Percentiles rank a stretch among this genome's conserved stretches.
These are phyloP conservation scores for Rhizopus delemar DNA, from an alignment of 371 early-diverging fungal genomes.

Conservation along the genomic window DNA sequence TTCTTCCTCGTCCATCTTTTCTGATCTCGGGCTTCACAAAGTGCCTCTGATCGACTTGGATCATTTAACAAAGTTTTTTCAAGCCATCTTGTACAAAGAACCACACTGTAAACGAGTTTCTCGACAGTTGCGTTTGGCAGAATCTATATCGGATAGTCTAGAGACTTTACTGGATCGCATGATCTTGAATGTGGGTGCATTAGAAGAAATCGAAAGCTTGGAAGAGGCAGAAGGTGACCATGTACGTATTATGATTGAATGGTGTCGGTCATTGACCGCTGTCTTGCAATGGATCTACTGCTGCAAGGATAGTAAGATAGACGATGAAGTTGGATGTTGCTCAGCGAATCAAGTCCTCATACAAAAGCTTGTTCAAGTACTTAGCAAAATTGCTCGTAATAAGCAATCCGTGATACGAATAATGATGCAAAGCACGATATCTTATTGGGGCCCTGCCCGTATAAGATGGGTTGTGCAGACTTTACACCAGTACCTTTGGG, in stretches of 20 bases:
- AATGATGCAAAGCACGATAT: slow-evolving; percentile 14
- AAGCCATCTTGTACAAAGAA: slow-evolving; percentile 10
- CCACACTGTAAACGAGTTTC: not conserved
- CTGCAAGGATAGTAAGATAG: slow-evolving; percentile 13
- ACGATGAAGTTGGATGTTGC: slow-evolving; percentile 13
- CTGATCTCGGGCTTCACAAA: not conserved
- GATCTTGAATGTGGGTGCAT: slow-evolving; percentile 31
- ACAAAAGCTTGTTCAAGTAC: slow-evolving; percentile 39
- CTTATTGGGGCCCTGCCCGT: slow-evolving; percentile 20
- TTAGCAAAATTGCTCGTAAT: slow-evolving; percentile 28
- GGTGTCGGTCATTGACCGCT: slow-evolving; percentile 39
- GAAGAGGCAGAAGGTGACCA: slow-evolving; percentile 22
- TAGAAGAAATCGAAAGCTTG: slow-evolving; percentile 12
- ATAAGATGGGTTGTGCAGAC: slow-evolving; percentile 28
- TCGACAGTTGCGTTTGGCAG: slow-evolving; percentile 22
- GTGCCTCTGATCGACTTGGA: slow-evolving; percentile 16
- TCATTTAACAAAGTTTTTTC: slow-evolving; percentile 19
- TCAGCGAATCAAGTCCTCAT: slow-evolving; percentile 23
- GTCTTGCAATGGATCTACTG: slow-evolving; percentile 38
- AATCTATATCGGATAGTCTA: slow-evolving; percentile 38
- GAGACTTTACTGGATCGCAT: slow-evolving; percentile 46
- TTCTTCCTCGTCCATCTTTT: not conserved
- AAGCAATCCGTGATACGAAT: slow-evolving; percentile 12
- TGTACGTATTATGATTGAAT: slow-evolving; percentile 32
- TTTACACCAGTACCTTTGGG: slow-evolving; percentile 35